These are phyloP conservation scores for Kwoniella pini DNA, from an alignment of 768 basidiomycete genomes.

Conservation along the genomic window DNA sequence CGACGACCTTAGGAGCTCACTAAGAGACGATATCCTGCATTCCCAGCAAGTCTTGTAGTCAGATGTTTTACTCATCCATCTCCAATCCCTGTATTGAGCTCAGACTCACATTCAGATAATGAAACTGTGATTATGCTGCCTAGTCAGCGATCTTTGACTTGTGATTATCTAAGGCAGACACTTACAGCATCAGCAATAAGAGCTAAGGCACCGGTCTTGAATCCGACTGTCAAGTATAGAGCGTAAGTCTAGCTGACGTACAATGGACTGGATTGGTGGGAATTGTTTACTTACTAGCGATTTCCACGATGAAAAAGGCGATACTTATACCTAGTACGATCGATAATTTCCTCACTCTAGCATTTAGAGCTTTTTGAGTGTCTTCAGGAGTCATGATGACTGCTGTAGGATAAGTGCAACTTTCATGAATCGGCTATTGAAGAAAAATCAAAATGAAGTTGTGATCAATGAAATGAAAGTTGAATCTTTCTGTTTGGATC, in stretches of 20 bases:
- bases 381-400: background rate
- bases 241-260: background rate
- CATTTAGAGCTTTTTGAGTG: slow-evolving; percentile 4
- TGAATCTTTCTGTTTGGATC: background rate
- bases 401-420: no score
- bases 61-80: background rate
- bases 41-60: background rate
- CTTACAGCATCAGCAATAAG: slow-evolving; percentile 64
- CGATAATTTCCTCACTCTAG: slow-evolving; percentile 2
- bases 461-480: no score
- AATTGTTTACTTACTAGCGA: slow-evolving; percentile 55
- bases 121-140: slow-evolving; percentile 59
- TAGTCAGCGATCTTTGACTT: slow-evolving; percentile 1
- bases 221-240: slow-evolving; percentile 57
- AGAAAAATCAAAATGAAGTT: background rate
- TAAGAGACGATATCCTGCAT: slow-evolving; percentile 14
- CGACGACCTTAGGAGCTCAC: slow-evolving; percentile 44
- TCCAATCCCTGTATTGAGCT: background rate
- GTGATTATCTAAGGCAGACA: no score
- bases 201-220: slow-evolving; percentile 62
- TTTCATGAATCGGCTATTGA: no score
- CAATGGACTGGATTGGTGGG: background rate
- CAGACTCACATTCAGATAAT: slow-evolving; percentile 61
- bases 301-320: slow-evolving; percentile 61
- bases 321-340: slow-evolving; percentile 59